Base-by-base conservation (phyloP, 164 flowering plant species). In the Chimonanthus praecox region DNA sequence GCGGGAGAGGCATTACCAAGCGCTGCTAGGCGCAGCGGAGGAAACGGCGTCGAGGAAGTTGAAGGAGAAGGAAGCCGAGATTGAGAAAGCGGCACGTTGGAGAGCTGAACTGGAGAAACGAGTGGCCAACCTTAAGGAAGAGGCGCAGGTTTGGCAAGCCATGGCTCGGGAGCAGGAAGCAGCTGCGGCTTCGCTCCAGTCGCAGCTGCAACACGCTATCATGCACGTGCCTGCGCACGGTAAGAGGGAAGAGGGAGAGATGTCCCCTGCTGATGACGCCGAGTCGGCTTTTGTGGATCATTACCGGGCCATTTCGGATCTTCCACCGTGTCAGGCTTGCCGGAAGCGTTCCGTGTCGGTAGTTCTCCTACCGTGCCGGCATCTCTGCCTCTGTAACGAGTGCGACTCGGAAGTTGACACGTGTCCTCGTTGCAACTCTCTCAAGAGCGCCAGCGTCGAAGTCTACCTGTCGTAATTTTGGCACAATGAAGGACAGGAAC, bases 91-190 rank as follows among this genome's bases (percentile, higher is more conserved):
- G 16, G 76, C 76, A 0, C 80, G 91, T 15, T 79, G 85, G 1
- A 82, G 84, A 80, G 86, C 88, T 1, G 97, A 90, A 84, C 78
- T 91, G n/a, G 94, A 93, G 66, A 88, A 87, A 13, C 78, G 88
- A 54, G 89, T 87, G 44, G 88, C 86, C 45, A 88, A 89, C 16
- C 85, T 90, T 10, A 81, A 83, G 77, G 79, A 73, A 71, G 94
- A 90, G 84, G 86, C 92, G 68, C 91, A 89, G 78, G 87, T 78
- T 8, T 93, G 98, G 98, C 94, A 87, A 77, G 85, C 88, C 4
- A 86, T 83, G 76, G 94, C 91, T 2, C 70, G 87, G 49, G 83
- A 86, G 0, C 91, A 90, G 60, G 97, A 91, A 69, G 87, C 84
- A 0, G 74, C 88, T 8, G 98, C 89, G 2, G 90, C 87, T 18